Percentiles rank a stretch among this genome's conserved stretches.
Evolutionary conservation across 129 eudicot genomes (phyloP).

Genomic region (Oenanthe sinensis): DNA sequence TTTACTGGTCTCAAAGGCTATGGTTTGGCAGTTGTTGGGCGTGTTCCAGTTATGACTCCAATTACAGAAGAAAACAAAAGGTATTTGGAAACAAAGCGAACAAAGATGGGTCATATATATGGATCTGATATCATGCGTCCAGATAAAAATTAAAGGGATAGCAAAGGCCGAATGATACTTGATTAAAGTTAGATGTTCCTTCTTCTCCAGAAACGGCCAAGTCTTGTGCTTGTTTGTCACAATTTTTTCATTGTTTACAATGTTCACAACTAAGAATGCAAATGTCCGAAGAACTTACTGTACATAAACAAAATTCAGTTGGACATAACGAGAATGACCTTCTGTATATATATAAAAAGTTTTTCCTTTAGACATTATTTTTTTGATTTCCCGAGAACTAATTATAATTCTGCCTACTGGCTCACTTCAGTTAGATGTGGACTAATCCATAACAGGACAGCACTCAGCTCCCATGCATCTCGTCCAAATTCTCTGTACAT

Average conservation of each 20-base stretch:
- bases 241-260: slow-evolving; percentile 1
- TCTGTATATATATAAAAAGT: not conserved
- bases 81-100: slow-evolving; percentile 75
- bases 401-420: not conserved
- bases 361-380: not conserved
- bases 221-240: not conserved
- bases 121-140: slow-evolving; percentile 54
- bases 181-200: not conserved
- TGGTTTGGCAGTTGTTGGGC: slow-evolving; percentile 79
- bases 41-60: slow-evolving; percentile 83
- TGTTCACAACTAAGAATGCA: not conserved
- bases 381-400: not conserved
- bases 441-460: not conserved
- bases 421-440: not conserved
- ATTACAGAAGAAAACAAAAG: slow-evolving; percentile 81
- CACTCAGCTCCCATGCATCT: not conserved
- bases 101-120: slow-evolving; percentile 91
- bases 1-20: slow-evolving; percentile 85
- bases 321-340: not conserved
- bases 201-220: not conserved
- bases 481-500: slow-evolving; percentile 26
- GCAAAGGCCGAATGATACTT: slow-evolving; percentile 2
- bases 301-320: not conserved
- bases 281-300: not conserved
- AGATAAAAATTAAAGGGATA: slow-evolving; percentile 4